A percentile compares a stretch with the other conserved stretches of the same genome.
phyloP scores from a whole-genome alignment of 2,329 filamentous ascomycete species.

The Trichophyton simii region DNA sequence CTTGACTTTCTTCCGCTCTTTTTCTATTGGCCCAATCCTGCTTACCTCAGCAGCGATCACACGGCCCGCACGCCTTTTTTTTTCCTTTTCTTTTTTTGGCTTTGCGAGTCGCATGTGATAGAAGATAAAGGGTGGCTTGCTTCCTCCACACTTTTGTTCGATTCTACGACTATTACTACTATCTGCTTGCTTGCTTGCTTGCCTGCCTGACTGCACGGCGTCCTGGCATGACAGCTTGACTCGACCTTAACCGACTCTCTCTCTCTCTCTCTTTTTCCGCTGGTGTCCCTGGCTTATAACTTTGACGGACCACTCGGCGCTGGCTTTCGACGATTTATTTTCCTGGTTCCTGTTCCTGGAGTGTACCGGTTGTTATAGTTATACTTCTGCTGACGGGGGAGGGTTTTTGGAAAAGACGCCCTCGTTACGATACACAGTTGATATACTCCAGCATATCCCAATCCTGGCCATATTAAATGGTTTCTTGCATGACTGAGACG shows the following conservation, averaged over 20 bases:
- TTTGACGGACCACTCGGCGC: not conserved
- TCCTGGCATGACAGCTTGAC: not conserved
- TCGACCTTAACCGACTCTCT: not conserved
- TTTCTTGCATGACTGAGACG: not conserved
- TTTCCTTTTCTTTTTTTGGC: not conserved
- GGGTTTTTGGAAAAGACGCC: not conserved
- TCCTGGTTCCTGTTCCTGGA: not conserved
- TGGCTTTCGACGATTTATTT: not conserved
- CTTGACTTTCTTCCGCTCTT: not conserved
- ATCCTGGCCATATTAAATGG: not conserved
- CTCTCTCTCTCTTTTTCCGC: no score
- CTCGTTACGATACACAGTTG: not conserved
- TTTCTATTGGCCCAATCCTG: not conserved
- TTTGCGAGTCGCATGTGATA: slow-evolving; percentile 1
- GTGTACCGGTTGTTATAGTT: not conserved
- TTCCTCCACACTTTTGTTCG: not conserved
- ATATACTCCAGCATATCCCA: not conserved
- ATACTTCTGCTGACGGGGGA: not conserved
- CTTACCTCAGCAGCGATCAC: not conserved
- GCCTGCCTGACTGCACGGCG: not conserved
- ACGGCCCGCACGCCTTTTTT: not conserved
- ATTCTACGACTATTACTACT: not conserved
- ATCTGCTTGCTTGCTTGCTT: not conserved
- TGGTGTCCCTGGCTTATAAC: no score
- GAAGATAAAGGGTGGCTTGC: not conserved